phyloP scores from a whole-genome alignment of 2,329 filamentous ascomycete genomes.

The Alternaria solani region DNA sequence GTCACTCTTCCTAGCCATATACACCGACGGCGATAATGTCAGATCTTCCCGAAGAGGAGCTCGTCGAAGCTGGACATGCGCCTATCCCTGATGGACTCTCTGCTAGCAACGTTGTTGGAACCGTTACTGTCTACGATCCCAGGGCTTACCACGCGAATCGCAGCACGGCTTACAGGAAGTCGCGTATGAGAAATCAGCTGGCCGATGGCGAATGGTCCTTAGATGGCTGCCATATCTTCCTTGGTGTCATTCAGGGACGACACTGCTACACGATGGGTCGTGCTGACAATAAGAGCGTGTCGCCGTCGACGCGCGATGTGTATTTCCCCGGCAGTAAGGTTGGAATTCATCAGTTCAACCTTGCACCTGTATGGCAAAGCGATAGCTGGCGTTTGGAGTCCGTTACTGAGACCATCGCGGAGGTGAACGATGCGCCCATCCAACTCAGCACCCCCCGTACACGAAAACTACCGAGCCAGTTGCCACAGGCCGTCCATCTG shows the following conservation, averaged over 20 bases:
- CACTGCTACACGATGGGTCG: slow-evolving; percentile 19
- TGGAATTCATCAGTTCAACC: slow-evolving; percentile 15
- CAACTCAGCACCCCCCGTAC: slow-evolving; percentile 12
- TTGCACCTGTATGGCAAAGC: slow-evolving; percentile 9
- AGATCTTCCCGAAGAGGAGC: background rate
- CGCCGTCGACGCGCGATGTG: slow-evolving; percentile 16
- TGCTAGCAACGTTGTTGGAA: slow-evolving; percentile 16
- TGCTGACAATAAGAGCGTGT: background rate
- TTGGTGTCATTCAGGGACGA: slow-evolving; percentile 7
- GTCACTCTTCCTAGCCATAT: background rate
- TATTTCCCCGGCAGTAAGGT: slow-evolving; percentile 18
- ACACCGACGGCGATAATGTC: background rate
- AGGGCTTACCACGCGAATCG: slow-evolving; percentile 15
- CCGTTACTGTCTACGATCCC: slow-evolving; percentile 19
- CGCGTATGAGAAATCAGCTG: background rate
- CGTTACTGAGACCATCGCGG: slow-evolving; percentile 13
- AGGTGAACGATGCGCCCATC: slow-evolving; percentile 23
- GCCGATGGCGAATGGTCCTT: background rate
- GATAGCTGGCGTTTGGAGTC: slow-evolving; percentile 23
- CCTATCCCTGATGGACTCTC: slow-evolving; percentile 11
- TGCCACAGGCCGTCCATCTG: slow-evolving; percentile 19
- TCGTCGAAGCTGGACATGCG: slow-evolving; percentile 1
- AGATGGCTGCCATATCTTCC: slow-evolving; percentile 19
- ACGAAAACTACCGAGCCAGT: background rate
- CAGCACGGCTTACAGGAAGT: slow-evolving; percentile 8